Conservation (phyloP, 2,329 filamentous ascomycete genomes). For the Clathrospora elynae region DNA sequence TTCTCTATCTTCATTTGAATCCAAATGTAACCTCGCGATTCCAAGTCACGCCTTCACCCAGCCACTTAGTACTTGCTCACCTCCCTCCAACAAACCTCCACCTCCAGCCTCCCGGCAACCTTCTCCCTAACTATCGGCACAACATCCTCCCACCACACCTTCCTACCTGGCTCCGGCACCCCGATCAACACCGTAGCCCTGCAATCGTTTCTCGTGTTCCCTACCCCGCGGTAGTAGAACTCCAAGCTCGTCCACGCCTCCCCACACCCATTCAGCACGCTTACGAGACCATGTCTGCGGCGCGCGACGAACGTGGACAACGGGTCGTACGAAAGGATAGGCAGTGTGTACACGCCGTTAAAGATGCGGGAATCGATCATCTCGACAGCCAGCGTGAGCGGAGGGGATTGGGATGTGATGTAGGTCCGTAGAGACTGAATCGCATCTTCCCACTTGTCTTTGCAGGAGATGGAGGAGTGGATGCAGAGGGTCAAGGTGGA, state of each 20-base stretch:
- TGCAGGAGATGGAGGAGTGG: neutral
- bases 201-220: slow-evolving; percentile 5
- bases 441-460: neutral
- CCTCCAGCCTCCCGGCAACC: slow-evolving; percentile 4
- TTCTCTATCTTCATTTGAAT: too few species aligned
- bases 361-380: slow-evolving; percentile 10
- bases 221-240: slow-evolving; percentile 6
- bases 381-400: slow-evolving; percentile 9
- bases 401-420: neutral
- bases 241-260: slow-evolving; percentile 10
- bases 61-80: slow-evolving; percentile 3
- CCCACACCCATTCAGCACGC: slow-evolving; percentile 1
- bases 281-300: slow-evolving; percentile 1
- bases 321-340: slow-evolving; percentile 5
- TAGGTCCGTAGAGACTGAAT: slow-evolving; percentile 5
- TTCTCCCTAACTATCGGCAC: slow-evolving; percentile 1
- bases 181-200: slow-evolving; percentile 8
- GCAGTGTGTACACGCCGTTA: slow-evolving; percentile 6
- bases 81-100: slow-evolving; percentile 5
- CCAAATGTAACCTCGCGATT: too few species aligned
- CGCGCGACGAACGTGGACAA: neutral
- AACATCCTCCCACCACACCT: slow-evolving; percentile 7
- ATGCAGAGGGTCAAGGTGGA: slow-evolving; percentile 13
- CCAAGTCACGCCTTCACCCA: too few species aligned
- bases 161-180: slow-evolving; percentile 2